Conservation (phyloP, 2,329 filamentous ascomycete species). For the Fusarium agapanthi region DNA sequence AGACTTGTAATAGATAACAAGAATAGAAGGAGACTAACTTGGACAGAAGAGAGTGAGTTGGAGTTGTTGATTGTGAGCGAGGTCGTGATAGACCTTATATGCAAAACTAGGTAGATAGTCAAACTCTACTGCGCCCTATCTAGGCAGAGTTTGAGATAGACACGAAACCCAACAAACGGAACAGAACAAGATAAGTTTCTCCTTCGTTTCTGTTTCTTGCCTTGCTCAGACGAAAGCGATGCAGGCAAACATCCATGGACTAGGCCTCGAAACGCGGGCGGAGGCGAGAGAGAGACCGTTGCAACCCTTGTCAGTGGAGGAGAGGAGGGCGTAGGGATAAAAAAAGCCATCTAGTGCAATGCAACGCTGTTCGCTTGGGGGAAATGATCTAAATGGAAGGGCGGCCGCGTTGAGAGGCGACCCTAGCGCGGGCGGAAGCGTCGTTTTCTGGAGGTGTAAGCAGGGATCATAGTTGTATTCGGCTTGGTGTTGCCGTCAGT, state of each 20-base stretch:
- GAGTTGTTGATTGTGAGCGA: neutral
- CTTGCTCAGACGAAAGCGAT: constrained; percentile 11
- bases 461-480: neutral
- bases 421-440: constrained; percentile 22
- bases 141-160: constrained; percentile 6
- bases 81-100: constrained; percentile 28
- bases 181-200: neutral
- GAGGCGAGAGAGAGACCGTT: constrained; percentile 8
- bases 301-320: neutral
- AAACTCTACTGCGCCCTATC: constrained; percentile 9
- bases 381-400: constrained; percentile 25
- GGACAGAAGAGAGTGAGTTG: neutral
- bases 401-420: constrained; percentile 33
- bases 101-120: neutral
- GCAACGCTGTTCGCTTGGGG: constrained; percentile 28
- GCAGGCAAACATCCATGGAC: constrained; percentile 12
- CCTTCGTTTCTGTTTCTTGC: constrained; percentile 12
- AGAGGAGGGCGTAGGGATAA: neutral
- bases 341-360: neutral
- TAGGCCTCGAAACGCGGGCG: constrained; percentile 26
- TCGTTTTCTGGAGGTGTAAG: neutral
- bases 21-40: neutral
- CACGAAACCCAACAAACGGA: constrained; percentile 1
- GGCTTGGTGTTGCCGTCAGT: constrained; percentile 18
- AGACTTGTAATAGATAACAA: neutral